These are phyloP conservation scores for Rhodomyrtus tomentosa DNA, from an alignment of 345 rosid genomes.

Conservation along the genomic window DNA sequence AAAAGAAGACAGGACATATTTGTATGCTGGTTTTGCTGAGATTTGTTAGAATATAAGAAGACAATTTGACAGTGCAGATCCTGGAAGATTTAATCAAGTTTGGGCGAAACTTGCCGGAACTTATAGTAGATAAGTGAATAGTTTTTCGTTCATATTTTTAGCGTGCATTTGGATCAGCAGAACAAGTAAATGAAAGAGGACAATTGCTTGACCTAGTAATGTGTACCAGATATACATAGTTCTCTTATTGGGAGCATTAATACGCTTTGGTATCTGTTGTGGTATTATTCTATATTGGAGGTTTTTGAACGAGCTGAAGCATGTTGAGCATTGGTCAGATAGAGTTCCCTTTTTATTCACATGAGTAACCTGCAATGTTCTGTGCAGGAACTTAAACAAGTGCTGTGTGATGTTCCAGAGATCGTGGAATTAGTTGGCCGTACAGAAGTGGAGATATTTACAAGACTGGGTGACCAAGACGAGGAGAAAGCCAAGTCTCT, in stretches of 20 bases:
- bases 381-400: constrained; percentile 75
- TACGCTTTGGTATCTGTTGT: not conserved
- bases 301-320: not conserved
- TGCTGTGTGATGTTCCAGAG: constrained; percentile 72
- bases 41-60: not conserved
- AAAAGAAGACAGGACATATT: not conserved
- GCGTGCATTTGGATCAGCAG: not conserved
- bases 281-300: not conserved
- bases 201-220: not conserved
- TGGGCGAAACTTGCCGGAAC: not conserved
- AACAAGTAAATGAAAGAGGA: not conserved
- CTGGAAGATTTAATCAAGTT: not conserved
- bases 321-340: not conserved
- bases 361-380: not conserved
- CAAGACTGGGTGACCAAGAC: constrained; percentile 35
- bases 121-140: not conserved
- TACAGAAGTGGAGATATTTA: constrained; percentile 37
- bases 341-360: not conserved
- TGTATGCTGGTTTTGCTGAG: not conserved
- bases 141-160: not conserved
- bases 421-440: constrained; percentile 65
- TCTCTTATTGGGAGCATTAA: not conserved
- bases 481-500: constrained; percentile 44
- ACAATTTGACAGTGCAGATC: not conserved
- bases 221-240: not conserved